phyloP scores from a whole-genome alignment of 305 asterid genomes.

The Solanum hybrid region DNA sequence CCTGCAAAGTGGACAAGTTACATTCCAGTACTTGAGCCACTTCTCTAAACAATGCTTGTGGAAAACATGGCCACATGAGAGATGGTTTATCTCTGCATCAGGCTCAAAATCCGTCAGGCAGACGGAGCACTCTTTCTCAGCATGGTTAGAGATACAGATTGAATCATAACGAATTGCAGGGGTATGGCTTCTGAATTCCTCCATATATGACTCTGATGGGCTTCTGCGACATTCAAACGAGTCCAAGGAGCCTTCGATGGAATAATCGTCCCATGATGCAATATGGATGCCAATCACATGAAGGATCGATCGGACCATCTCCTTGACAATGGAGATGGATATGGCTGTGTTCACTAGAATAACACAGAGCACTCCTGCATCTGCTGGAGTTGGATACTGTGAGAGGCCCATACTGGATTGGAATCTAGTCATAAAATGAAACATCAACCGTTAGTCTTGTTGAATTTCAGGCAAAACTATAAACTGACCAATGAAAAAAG shows the following conservation, averaged over 20 bases:
- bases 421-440: conserved; percentile 19
- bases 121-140: conserved; percentile 66
- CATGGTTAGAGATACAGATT: conserved; percentile 18
- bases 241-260: conserved; percentile 39
- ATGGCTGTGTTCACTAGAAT: conserved; percentile 80
- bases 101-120: conserved; percentile 70
- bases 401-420: conserved; percentile 57
- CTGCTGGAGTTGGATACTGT: conserved; percentile 72
- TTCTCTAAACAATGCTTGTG: conserved; percentile 74
- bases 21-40: conserved; percentile 82
- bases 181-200: conserved; percentile 59
- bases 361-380: conserved; percentile 81
- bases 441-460: not conserved
- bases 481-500: not conserved
- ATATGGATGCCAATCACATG: conserved; percentile 61
- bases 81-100: conserved; percentile 59
- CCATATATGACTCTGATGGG: conserved; percentile 65
- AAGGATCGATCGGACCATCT: conserved; percentile 60
- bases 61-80: conserved; percentile 85
- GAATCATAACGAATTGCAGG: conserved; percentile 58
- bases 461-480: not conserved
- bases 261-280: conserved; percentile 59
- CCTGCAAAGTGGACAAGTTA: conserved; percentile 96
- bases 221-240: conserved; percentile 29
- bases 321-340: conserved; percentile 74